Conservation (phyloP, 805 yeast genomes). For the Candida lessepsii region DNA sequence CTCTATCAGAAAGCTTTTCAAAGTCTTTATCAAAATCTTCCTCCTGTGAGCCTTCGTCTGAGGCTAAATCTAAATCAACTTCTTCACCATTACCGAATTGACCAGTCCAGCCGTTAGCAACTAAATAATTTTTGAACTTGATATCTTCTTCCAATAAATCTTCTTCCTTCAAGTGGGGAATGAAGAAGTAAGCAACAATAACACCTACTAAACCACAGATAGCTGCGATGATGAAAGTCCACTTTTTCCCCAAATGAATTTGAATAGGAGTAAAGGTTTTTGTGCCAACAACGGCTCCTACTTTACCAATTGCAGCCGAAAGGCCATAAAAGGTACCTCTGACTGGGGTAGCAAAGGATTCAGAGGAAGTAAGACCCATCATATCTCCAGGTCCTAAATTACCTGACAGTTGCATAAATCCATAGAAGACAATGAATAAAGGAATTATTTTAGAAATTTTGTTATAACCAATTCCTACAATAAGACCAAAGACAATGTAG, state of each 20-base stretch:
- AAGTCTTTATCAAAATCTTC: conserved; percentile 3
- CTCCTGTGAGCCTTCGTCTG: conserved; percentile 8
- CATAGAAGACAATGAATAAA: conserved; percentile 69
- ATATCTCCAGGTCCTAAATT: conserved; percentile 79
- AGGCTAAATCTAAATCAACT: conserved; percentile 20
- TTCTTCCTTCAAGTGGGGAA: conserved; percentile 70
- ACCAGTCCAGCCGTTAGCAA: conserved; percentile 59
- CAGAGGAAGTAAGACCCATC: conserved; percentile 65
- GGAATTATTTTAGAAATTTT: conserved; percentile 57
- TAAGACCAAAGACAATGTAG: conserved; percentile 67
- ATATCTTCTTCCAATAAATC: conserved; percentile 66
- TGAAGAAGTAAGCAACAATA: conserved; percentile 52
- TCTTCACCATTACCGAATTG: conserved; percentile 35
- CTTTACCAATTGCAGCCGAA: conserved; percentile 78
- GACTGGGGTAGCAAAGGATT: conserved; percentile 71
- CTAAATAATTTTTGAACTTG: conserved; percentile 57
- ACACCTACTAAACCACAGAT: conserved; percentile 67
- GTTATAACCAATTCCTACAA: conserved; percentile 64
- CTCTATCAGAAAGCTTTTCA: background rate
- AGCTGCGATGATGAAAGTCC: conserved; percentile 83
- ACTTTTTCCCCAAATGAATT: conserved; percentile 57
- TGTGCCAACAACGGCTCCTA: conserved; percentile 84
- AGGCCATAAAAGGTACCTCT: conserved; percentile 76
- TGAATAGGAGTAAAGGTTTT: conserved; percentile 69
- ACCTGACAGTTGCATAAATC: conserved; percentile 67